Base-by-base conservation (phyloP, 257 asterid species). In the Nicotiana undulata region DNA sequence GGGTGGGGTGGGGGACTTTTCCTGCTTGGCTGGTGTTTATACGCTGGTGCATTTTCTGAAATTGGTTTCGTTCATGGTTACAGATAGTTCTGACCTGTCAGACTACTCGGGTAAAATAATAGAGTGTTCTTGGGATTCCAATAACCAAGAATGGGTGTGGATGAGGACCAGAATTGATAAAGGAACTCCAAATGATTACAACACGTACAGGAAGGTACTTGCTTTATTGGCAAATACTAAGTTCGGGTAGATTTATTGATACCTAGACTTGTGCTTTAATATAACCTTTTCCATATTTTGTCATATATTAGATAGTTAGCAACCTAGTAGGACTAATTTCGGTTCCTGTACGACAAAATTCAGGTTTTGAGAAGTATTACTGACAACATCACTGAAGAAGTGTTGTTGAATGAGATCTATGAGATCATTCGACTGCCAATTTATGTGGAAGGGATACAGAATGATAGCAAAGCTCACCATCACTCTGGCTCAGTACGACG, bases 351-450 rank as follows among this genome's bases (percentile, higher is more conserved):
- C 11, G 7, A 18, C 61, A 55, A 55, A 52, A 55, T 55, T 55
- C 88, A 93, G 98, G 98, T 94, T 76, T 88, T 94, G 98, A 87
- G 89, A 87, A 94, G 98, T 81, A 93, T 94, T 80, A 91, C 63
- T 83, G 98, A 94, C 87, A 94, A 94, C 83, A 94, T 94, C 84
- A 94, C 98, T 0, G 94, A 94, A 86, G 98, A 94, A 2, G 84
- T 89, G 70, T 81, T 94, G 84, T 85, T 94, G 92, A 87, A 75
- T 12, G 98, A 94, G 85, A 93, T 94, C 80, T 80, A 82, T 3
- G 98, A 94, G 89, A 93, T 94, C 74, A 93, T 90, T 82, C 87
- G 89, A 67, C 90, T 94, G 63, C 98, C 98, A 4, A 93, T 94
- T 98, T 94, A 94, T 74, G 96, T 94, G 9, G 98, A 91, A 82